Evolutionary conservation across 352 stramenopile species (phyloP).

Genomic region (Phytophthora citrophthora): DNA sequence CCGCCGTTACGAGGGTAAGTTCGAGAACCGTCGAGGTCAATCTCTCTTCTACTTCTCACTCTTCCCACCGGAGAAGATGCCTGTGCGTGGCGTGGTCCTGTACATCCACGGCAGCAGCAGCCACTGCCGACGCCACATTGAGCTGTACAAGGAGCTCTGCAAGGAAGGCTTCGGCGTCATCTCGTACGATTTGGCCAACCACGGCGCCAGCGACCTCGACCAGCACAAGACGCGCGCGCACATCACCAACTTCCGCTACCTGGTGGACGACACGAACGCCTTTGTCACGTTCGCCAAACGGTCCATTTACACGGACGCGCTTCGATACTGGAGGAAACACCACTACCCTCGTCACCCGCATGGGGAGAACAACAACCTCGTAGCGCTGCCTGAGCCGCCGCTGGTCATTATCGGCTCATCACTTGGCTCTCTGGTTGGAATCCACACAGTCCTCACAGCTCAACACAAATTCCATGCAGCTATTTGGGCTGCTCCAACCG

Average conservation of each 20-base stretch:
- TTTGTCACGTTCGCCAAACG: conserved; percentile 50
- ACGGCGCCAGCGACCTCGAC: conserved; percentile 56
- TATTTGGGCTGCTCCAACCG: conserved; percentile 53
- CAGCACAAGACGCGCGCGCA: conserved; percentile 43
- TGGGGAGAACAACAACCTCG: conserved; percentile 15
- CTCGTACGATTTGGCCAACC: conserved; percentile 54
- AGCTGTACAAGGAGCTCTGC: conserved; percentile 52
- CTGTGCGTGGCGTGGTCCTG: conserved; percentile 52
- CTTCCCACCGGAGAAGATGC: conserved; percentile 33
- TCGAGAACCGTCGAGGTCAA: conserved; percentile 44
- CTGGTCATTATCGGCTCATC: conserved; percentile 67
- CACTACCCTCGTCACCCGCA: conserved; percentile 24
- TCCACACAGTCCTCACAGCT: conserved; percentile 58
- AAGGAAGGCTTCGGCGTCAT: conserved; percentile 51
- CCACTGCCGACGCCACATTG: conserved; percentile 51
- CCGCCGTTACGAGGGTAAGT: conserved; percentile 42
- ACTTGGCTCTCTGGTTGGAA: conserved; percentile 58
- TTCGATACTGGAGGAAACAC: conserved; percentile 35
- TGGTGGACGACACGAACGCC: conserved; percentile 60
- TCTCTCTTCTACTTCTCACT: conserved; percentile 51
- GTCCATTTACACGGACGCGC: conserved; percentile 35
- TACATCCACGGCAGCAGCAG: conserved; percentile 54
- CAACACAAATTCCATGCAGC: conserved; percentile 57
- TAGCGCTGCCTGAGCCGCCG: conserved; percentile 31
- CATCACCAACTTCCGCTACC: conserved; percentile 43